These are phyloP conservation scores for Sordaria brevicollis DNA, from an alignment of 495 filamentous ascomycete genomes.

Conservation along the genomic window DNA sequence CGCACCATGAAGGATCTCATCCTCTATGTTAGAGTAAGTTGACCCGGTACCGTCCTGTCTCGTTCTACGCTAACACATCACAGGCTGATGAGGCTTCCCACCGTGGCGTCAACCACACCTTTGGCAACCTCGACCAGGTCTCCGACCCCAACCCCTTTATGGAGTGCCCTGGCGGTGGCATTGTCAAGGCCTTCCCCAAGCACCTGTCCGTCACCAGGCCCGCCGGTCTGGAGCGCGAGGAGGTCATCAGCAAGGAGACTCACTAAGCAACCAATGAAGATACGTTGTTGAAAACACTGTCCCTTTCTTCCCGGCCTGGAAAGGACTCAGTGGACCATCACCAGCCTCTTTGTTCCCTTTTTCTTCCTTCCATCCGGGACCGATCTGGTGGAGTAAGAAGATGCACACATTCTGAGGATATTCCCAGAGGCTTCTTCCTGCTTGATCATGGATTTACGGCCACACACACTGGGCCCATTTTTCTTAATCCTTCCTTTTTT, in stretches of 20 bases:
- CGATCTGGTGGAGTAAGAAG: background rate
- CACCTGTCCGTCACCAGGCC: conserved; percentile 55
- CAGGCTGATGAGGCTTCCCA: conserved; percentile 86
- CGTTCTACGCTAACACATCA: background rate
- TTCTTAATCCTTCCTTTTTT: background rate
- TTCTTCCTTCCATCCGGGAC: background rate
- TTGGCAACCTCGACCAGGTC: conserved; percentile 73
- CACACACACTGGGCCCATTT: background rate
- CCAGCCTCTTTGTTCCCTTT: background rate
- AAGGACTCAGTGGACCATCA: background rate
- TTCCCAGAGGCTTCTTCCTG: background rate
- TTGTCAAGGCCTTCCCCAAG: conserved; percentile 31
- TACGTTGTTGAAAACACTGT: background rate
- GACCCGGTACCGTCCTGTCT: background rate
- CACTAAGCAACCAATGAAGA: background rate
- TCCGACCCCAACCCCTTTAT: conserved; percentile 82
- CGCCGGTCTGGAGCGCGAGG: conserved; percentile 70
- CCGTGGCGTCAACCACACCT: conserved; percentile 88
- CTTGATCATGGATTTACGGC: background rate
- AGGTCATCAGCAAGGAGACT: conserved; percentile 35
- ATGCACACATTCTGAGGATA: background rate
- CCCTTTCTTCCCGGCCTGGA: background rate
- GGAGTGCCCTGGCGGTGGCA: conserved; percentile 31
- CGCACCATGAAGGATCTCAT: conserved; percentile 79
- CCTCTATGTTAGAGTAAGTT: conserved; percentile 57